Percentiles rank a stretch among this genome's conserved stretches.
These are phyloP conservation scores for Saturnispora quitensis DNA, from an alignment of 805 yeast genomes.

Conservation along the genomic window DNA sequence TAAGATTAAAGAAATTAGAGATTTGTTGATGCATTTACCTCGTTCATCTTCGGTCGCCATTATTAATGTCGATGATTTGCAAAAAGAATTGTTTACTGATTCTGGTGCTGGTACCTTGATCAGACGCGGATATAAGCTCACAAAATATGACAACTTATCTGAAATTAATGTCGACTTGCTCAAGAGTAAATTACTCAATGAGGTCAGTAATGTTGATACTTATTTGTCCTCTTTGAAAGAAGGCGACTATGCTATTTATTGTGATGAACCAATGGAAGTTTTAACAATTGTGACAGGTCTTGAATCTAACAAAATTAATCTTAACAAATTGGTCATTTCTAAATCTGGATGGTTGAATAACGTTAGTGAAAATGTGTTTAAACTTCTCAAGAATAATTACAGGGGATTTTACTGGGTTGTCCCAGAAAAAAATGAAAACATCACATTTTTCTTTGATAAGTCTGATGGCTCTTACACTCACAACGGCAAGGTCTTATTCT, in stretches of 20 bases:
- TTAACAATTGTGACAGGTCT: constrained; percentile 66
- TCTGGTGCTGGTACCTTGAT: constrained; percentile 98
- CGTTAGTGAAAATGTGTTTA: constrained; percentile 90
- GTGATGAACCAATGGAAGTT: constrained; percentile 94
- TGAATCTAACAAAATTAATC: constrained; percentile 42
- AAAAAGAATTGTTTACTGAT: constrained; percentile 95
- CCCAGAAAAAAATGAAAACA: constrained; percentile 80
- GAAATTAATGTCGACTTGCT: constrained; percentile 49
- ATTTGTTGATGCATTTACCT: constrained; percentile 86
- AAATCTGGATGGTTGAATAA: constrained; percentile 95
- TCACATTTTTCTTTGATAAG: constrained; percentile 84
- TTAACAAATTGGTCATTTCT: constrained; percentile 81
- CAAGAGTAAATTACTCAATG: constrained; percentile 68
- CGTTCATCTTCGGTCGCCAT: constrained; percentile 97
- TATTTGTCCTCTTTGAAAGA: constrained; percentile 59
- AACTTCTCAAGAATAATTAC: constrained; percentile 68
- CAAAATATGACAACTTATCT: constrained; percentile 67
- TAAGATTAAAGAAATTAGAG: constrained; percentile 94
- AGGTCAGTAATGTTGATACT: constrained; percentile 68
- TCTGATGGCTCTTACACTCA: constrained; percentile 91
- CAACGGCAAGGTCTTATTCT: constrained; percentile 82
- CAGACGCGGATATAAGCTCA: constrained; percentile 89
- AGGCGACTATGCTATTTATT: constrained; percentile 60
- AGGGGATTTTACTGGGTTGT: constrained; percentile 77
- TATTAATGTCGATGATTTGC: constrained; percentile 88